Conservation (phyloP, 2,329 filamentous ascomycete species). For the Aspergillus viridinutans region DNA sequence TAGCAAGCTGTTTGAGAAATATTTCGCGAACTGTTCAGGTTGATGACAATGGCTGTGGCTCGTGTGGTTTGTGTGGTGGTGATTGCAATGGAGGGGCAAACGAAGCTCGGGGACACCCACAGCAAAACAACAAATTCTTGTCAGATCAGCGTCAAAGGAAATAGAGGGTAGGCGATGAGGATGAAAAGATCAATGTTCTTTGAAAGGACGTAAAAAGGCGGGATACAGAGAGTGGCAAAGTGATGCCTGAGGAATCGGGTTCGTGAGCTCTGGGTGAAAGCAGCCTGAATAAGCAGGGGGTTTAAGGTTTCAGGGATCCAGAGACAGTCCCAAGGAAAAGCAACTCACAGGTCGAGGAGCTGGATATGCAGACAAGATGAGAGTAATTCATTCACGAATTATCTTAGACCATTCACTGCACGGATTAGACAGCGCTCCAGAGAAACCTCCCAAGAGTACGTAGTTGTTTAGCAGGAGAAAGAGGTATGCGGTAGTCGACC, state of each 20-base stretch:
- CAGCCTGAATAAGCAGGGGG: slow-evolving; percentile 16
- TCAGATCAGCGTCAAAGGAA: background rate
- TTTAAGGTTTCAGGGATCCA: slow-evolving; percentile 10
- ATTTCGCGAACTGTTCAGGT: background rate
- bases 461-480: background rate
- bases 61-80: background rate
- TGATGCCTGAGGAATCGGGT: slow-evolving; percentile 12
- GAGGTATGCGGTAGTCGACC: slow-evolving; percentile 3
- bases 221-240: slow-evolving; percentile 11
- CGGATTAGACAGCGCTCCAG: background rate
- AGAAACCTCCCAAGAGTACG: background rate
- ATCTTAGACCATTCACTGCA: background rate
- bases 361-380: background rate
- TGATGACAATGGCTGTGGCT: background rate
- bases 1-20: background rate
- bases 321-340: slow-evolving; percentile 4
- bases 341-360: slow-evolving; percentile 5
- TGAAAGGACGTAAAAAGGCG: background rate
- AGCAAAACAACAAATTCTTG: background rate
- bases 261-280: slow-evolving; percentile 7
- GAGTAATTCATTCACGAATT: background rate
- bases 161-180: background rate
- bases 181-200: slow-evolving; percentile 1
- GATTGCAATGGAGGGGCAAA: background rate
- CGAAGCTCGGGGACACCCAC: background rate